A percentile compares a stretch with the other conserved stretches of the same genome.
These are phyloP conservation scores for Platanus orientalis DNA, from an alignment of 164 flowering plant genomes.

Conservation along the genomic window DNA sequence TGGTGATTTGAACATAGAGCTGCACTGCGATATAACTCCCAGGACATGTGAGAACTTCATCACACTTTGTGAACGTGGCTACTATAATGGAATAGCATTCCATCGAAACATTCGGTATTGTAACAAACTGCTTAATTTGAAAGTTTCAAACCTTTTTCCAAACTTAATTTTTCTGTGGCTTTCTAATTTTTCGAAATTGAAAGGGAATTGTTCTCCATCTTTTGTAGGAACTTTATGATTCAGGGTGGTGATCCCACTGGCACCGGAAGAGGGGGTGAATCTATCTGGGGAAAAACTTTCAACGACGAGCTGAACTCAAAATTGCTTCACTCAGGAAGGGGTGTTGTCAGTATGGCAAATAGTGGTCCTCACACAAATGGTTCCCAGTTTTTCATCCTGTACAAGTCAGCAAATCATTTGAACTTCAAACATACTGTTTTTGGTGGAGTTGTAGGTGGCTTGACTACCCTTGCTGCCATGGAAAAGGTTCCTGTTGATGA, in stretches of 20 bases:
- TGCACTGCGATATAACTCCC: conserved; percentile 92
- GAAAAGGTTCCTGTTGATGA: conserved; percentile 96
- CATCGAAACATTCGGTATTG: conserved; percentile 81
- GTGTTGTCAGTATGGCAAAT: conserved; percentile 98
- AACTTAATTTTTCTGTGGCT: background rate
- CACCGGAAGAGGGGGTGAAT: conserved; percentile 89
- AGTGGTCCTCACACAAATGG: conserved; percentile 98
- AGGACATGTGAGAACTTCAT: conserved; percentile 95
- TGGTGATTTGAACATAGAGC: conserved; percentile 94
- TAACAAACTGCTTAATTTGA: conserved; percentile 6
- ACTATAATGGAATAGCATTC: conserved; percentile 84
- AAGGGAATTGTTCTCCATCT: background rate
- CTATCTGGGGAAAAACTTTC: conserved; percentile 96
- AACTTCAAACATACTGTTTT: conserved; percentile 93
- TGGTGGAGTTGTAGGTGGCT: conserved; percentile 91
- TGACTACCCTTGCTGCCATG: conserved; percentile 80
- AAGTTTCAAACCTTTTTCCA: background rate
- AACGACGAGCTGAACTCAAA: conserved; percentile 88
- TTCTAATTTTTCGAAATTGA: background rate
- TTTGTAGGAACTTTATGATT: conserved; percentile 88
- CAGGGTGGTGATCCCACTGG: conserved; percentile 99
- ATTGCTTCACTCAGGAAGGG: conserved; percentile 86
- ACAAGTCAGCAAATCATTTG: conserved; percentile 93
- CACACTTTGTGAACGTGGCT: conserved; percentile 87
- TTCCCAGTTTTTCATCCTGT: conserved; percentile 90